Percentiles rank a stretch among this genome's conserved stretches.
Conservation (phyloP, 148 eudicot genomes). For the Rhododendron molle region DNA sequence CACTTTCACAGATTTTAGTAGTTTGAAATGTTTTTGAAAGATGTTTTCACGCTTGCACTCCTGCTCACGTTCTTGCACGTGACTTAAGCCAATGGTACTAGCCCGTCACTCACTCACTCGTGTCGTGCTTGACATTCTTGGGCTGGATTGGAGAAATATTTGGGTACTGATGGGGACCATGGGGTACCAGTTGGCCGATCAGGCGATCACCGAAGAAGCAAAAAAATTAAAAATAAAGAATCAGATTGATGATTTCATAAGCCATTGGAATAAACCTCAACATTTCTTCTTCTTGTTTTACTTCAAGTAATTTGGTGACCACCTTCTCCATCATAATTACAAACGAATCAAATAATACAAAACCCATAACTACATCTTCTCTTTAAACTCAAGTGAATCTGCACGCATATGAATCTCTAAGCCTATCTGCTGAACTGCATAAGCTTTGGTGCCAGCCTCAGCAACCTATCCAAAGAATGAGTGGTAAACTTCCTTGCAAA, state of each 20-base stretch:
- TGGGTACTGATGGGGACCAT: background rate
- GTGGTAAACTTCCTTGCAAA: conserved; percentile 69
- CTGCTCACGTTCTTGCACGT: background rate
- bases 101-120: background rate
- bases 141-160: background rate
- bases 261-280: background rate
- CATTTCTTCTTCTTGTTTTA: background rate
- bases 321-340: background rate
- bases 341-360: background rate
- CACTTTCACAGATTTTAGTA: background rate
- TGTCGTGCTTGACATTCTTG: background rate
- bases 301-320: background rate
- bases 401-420: background rate
- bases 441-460: conserved; percentile 42
- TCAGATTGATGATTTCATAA: background rate
- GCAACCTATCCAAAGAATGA: conserved; percentile 39
- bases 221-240: no score
- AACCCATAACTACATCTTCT: background rate
- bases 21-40: background rate
- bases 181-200: background rate
- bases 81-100: background rate
- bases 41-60: background rate
- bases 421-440: conserved; percentile 19
- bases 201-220: background rate
- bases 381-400: background rate